phyloP scores from a whole-genome alignment of 306 rosid genomes.

The Quercus engelmannii region DNA sequence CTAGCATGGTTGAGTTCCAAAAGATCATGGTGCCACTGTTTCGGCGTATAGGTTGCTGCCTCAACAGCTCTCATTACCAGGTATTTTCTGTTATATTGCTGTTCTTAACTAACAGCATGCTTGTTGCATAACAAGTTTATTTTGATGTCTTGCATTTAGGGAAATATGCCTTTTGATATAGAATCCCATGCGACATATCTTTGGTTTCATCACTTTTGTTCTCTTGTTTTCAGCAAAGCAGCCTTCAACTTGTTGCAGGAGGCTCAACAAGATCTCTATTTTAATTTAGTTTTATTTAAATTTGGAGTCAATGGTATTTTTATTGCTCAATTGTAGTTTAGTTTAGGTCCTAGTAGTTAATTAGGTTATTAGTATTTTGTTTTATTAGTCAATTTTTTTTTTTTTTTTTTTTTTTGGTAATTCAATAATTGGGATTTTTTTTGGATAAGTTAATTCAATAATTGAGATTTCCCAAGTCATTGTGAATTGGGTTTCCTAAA shows the following conservation, averaged over 20 bases:
- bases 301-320: too few species aligned
- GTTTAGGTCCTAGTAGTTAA: too few species aligned
- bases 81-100: conserved; percentile 28
- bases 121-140: neutral
- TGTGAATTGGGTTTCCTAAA: too few species aligned
- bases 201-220: neutral
- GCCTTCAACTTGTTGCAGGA: neutral
- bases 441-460: too few species aligned
- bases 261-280: too few species aligned
- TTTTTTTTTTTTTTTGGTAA: too few species aligned
- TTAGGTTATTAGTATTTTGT: too few species aligned
- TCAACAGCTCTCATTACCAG: conserved; percentile 92
- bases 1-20: conserved; percentile 80
- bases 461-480: too few species aligned
- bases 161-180: neutral
- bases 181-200: neutral
- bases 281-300: too few species aligned
- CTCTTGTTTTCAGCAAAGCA: neutral
- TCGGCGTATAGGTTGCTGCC: conserved; percentile 67
- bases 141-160: neutral
- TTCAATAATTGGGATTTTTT: too few species aligned
- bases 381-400: too few species aligned
- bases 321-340: too few species aligned
- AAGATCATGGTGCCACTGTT: conserved; percentile 80
- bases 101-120: neutral